Percentiles rank a stretch among this genome's conserved stretches.
Conservation (phyloP, 108 stramenopile species). For the Nitzschia putrida region DNA sequence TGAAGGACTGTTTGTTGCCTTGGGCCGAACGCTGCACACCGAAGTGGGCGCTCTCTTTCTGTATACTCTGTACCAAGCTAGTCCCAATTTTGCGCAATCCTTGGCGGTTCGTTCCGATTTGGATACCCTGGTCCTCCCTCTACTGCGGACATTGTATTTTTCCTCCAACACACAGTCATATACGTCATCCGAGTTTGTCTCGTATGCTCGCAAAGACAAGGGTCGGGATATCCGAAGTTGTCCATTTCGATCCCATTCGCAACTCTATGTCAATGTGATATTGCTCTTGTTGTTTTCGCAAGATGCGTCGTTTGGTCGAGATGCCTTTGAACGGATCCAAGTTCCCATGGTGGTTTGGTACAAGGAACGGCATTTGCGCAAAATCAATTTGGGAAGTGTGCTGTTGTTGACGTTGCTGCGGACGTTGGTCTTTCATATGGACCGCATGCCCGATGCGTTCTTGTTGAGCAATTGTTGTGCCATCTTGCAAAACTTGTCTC, state of each 20-base stretch:
- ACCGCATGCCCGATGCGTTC: slow-evolving; percentile 70
- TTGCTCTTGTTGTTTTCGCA: slow-evolving; percentile 80
- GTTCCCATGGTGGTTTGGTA: slow-evolving; percentile 70
- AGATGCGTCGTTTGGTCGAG: slow-evolving; percentile 77
- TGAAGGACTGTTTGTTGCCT: slow-evolving; percentile 67
- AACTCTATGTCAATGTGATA: slow-evolving; percentile 81
- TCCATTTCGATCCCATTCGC: slow-evolving; percentile 76
- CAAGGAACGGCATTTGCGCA: slow-evolving; percentile 68
- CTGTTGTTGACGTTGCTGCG: slow-evolving; percentile 67
- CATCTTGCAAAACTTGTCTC: slow-evolving; percentile 70
- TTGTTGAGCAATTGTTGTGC: slow-evolving; percentile 83
- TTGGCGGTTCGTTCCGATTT: slow-evolving; percentile 68
- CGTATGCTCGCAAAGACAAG: background rate
- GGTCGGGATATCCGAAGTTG: slow-evolving; percentile 41
- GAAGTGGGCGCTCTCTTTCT: slow-evolving; percentile 70
- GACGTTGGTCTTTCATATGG: slow-evolving; percentile 70
- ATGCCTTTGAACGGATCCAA: slow-evolving; percentile 66
- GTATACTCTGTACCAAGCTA: slow-evolving; percentile 72
- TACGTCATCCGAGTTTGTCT: slow-evolving; percentile 25
- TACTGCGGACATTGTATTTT: slow-evolving; percentile 63
- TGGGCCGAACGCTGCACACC: slow-evolving; percentile 65
- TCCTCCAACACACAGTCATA: slow-evolving; percentile 29
- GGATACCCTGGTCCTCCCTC: slow-evolving; percentile 72
- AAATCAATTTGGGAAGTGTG: slow-evolving; percentile 73
- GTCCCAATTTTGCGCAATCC: slow-evolving; percentile 66